Evolutionary conservation across 208 protist species (phyloP).

Genomic region (Leptomonas pyrrhocoris): DNA sequence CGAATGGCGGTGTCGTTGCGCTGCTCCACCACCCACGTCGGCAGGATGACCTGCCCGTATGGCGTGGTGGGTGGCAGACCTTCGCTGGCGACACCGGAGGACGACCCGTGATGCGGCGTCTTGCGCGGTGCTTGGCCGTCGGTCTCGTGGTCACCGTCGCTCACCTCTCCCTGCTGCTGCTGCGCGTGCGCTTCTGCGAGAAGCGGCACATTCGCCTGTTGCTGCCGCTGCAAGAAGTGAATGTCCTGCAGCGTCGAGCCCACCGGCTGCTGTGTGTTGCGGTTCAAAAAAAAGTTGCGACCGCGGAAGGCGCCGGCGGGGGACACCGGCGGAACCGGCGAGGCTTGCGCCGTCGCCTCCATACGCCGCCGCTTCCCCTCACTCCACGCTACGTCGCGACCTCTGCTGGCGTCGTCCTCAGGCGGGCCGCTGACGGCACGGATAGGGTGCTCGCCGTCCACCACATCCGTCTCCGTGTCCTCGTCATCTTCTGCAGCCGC

Average conservation of each 20-base stretch:
- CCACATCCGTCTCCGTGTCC: constrained; percentile 22
- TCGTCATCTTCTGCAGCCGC: background rate
- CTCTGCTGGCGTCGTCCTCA: constrained; percentile 1
- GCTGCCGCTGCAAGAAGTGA: constrained; percentile 43
- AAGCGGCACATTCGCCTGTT: constrained; percentile 34
- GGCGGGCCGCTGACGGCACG: constrained; percentile 47
- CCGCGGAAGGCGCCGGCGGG: constrained; percentile 37
- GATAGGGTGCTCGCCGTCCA: constrained; percentile 58
- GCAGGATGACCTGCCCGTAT: constrained; percentile 77
- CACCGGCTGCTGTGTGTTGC: constrained; percentile 28
- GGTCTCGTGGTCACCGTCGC: constrained; percentile 1
- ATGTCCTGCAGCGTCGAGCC: constrained; percentile 66
- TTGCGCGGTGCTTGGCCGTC: constrained; percentile 21
- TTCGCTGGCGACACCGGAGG: constrained; percentile 29
- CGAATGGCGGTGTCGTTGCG: constrained; percentile 87
- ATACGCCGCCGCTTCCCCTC: constrained; percentile 45
- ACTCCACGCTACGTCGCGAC: background rate
- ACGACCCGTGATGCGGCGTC: constrained; percentile 23
- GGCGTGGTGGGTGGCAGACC: constrained; percentile 59
- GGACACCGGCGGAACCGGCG: constrained; percentile 19
- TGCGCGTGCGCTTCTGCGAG: constrained; percentile 24
- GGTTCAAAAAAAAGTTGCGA: constrained; percentile 55
- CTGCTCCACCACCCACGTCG: constrained; percentile 88
- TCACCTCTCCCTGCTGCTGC: constrained; percentile 1
- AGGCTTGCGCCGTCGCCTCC: constrained; percentile 18